phyloP scores from a whole-genome alignment of 2,329 filamentous ascomycete species.

The Pseudogymnoascus verrucosus region DNA sequence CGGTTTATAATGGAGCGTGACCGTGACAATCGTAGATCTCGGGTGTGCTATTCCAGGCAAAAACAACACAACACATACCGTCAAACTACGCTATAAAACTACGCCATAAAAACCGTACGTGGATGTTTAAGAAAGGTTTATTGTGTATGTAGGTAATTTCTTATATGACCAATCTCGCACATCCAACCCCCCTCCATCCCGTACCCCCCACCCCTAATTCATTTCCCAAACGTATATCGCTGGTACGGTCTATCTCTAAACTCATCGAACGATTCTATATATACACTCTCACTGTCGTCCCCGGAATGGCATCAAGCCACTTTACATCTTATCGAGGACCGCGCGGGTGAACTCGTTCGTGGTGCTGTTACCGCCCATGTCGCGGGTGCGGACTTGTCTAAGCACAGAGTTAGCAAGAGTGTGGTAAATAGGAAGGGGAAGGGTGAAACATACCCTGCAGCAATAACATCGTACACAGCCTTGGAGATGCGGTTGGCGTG shows the following conservation, averaged over 20 bases:
- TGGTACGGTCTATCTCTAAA: not conserved
- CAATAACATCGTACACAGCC: conserved; percentile 69
- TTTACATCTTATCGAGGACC: conserved; percentile 93
- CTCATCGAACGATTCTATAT: not conserved
- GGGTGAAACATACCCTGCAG: conserved; percentile 64
- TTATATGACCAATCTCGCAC: not conserved
- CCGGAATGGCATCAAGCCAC: conserved; percentile 16
- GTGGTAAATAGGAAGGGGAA: not conserved
- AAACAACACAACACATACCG: not conserved
- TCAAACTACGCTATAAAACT: not conserved
- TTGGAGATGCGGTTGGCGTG: conserved; percentile 98
- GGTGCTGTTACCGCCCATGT: conserved; percentile 87
- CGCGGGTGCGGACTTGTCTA: conserved; percentile 79
- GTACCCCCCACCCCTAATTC: not conserved
- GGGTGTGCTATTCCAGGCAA: not conserved
- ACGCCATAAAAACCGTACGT: not conserved
- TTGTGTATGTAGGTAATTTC: not conserved
- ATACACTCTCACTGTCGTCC: not conserved
- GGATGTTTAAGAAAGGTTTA: not conserved
- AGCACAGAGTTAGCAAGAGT: conserved; percentile 24
- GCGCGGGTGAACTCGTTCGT: conserved; percentile 94
- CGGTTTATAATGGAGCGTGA: not conserved
- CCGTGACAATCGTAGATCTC: not conserved
- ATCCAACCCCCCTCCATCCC: not conserved
- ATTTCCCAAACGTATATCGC: not conserved